phyloP scores from a whole-genome alignment of 2,329 filamentous ascomycete genomes.

The Hypoxylon sp. region DNA sequence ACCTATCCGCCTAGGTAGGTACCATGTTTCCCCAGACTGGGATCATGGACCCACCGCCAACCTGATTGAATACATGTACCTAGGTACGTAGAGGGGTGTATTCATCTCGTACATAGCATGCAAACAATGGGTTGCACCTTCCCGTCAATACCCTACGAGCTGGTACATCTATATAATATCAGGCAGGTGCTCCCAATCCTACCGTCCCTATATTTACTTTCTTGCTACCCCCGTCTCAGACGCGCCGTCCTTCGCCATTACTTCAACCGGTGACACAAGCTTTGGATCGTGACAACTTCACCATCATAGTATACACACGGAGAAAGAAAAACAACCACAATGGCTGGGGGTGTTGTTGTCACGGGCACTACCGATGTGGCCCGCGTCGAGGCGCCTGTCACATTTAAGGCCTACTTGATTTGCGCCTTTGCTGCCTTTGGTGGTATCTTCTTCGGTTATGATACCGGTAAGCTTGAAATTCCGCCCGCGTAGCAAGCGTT shows the following conservation, averaged over 20 bases:
- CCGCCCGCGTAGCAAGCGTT: not conserved
- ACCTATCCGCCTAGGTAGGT: slow-evolving; percentile 11
- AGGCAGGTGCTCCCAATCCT: slow-evolving; percentile 41
- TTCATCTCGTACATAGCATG: slow-evolving; percentile 36
- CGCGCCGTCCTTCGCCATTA: slow-evolving; percentile 42
- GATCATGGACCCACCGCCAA: slow-evolving; percentile 30
- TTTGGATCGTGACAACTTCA: slow-evolving; percentile 44
- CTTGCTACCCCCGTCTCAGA: slow-evolving; percentile 42
- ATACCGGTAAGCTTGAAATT: slow-evolving; percentile 68
- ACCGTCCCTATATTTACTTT: slow-evolving; percentile 37
- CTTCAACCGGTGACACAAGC: slow-evolving; percentile 40
- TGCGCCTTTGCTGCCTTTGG: slow-evolving; percentile 80
- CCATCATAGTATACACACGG: slow-evolving; percentile 33
- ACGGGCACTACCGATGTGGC: slow-evolving; percentile 65
- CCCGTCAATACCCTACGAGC: slow-evolving; percentile 30
- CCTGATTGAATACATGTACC: slow-evolving; percentile 29
- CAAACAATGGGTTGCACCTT: slow-evolving; percentile 42
- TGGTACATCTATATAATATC: slow-evolving; percentile 50
- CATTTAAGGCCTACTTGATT: slow-evolving; percentile 76
- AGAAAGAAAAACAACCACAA: slow-evolving; percentile 44
- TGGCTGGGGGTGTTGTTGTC: slow-evolving; percentile 53
- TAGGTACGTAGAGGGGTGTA: slow-evolving; percentile 33
- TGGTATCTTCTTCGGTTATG: slow-evolving; percentile 84
- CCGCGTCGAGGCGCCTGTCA: slow-evolving; percentile 77
- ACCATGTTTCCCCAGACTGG: slow-evolving; percentile 41